Evolutionary conservation across 2,329 filamentous ascomycete genomes (phyloP).

Genomic region (Cercospora nicotianae): DNA sequence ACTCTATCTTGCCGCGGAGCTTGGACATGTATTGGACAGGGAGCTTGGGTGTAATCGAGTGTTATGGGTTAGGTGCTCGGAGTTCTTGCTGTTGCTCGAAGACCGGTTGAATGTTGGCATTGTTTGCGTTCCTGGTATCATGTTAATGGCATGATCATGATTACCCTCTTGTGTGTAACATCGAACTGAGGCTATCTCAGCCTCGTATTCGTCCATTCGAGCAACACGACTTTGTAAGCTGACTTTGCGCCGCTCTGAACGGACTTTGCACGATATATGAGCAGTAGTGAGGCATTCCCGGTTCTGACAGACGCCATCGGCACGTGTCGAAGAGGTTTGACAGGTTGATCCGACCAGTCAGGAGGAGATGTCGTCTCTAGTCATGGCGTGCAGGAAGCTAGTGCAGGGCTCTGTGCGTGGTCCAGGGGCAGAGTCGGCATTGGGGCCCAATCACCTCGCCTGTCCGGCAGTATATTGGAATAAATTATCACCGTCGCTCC

Average conservation of each 20-base stretch:
- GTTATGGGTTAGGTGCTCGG: background rate
- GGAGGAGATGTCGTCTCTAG: background rate
- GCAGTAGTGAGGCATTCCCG: background rate
- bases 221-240: background rate
- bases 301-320: background rate
- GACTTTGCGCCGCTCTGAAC: background rate
- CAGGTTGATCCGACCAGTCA: background rate
- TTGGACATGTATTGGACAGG: background rate
- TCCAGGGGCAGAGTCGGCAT: background rate
- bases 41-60: background rate
- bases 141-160: background rate
- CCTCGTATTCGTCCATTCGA: background rate
- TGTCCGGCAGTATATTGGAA: background rate
- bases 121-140: background rate
- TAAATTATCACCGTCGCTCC: background rate
- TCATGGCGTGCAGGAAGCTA: constrained; percentile 13
- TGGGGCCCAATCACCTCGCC: constrained; percentile 3
- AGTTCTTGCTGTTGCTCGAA: background rate
- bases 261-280: background rate
- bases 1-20: background rate
- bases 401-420: constrained; percentile 6
- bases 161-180: background rate
- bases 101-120: background rate
- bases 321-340: background rate
- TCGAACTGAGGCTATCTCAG: background rate